Percentiles rank a stretch among this genome's conserved stretches.
Conservation (phyloP, 768 basidiomycete species). For the Hysterangium stoloniferum region DNA sequence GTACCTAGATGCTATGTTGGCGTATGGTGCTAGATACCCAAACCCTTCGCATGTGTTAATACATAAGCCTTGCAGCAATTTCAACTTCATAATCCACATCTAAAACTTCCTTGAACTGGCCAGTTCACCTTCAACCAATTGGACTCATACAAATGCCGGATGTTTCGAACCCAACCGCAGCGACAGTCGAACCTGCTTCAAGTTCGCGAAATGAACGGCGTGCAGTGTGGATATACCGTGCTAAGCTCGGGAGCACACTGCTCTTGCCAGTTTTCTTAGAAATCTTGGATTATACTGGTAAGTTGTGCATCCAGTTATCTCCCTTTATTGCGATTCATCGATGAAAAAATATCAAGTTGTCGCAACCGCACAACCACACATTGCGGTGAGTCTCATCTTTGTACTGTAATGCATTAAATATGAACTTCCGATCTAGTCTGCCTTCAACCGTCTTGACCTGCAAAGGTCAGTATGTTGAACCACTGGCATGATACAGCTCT, state of each 20-base stretch:
- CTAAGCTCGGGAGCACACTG: conserved; percentile 21
- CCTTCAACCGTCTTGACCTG: conserved; percentile 27
- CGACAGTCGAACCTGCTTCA: not conserved
- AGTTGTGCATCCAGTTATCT: not conserved
- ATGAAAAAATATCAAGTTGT: conserved; percentile 29
- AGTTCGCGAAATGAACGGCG: not conserved
- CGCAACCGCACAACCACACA: conserved; percentile 44
- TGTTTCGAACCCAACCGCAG: not conserved
- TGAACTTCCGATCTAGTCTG: conserved; percentile 19
- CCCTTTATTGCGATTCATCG: not conserved
- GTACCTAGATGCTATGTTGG: not conserved
- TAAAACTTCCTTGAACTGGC: not conserved
- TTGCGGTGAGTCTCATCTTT: conserved; percentile 32
- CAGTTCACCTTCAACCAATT: not conserved
- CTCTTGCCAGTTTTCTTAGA: conserved; percentile 38
- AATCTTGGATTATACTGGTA: conserved; percentile 31
- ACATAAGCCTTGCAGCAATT: not conserved
- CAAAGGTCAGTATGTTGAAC: conserved; percentile 19
- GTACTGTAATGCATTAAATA: not conserved
- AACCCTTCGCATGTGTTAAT: not conserved
- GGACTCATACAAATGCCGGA: not conserved
- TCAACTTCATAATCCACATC: not conserved
- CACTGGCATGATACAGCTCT: not conserved
- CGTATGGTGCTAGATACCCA: not conserved
- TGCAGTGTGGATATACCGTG: not conserved